These are phyloP conservation scores for Aschersonia sp. DNA, from an alignment of 2,329 filamentous ascomycete genomes.

Conservation along the genomic window DNA sequence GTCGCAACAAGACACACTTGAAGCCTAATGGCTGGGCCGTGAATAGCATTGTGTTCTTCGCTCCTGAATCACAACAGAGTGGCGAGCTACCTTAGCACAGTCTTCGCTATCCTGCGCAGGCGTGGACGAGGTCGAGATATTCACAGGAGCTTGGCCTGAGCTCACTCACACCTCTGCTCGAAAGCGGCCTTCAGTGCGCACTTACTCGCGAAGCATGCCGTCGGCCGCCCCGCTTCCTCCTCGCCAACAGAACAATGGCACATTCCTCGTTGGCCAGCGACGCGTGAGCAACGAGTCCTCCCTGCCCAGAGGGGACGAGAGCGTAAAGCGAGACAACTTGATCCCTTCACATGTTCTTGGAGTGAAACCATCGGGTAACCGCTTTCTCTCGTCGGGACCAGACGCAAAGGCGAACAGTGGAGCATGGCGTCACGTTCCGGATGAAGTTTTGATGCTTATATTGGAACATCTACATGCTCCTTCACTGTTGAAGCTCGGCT, in stretches of 20 bases:
- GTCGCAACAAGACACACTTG: too few species aligned
- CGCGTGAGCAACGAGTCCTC: neutral
- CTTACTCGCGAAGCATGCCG: neutral
- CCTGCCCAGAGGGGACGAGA: neutral
- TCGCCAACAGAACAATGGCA: neutral
- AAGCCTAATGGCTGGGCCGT: too few species aligned
- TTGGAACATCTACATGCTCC: constrained; percentile 58
- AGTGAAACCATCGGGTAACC: constrained; percentile 78
- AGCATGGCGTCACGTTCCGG: constrained; percentile 52
- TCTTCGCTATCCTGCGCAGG: too few species aligned
- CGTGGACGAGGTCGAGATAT: too few species aligned
- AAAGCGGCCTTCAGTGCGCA: neutral
- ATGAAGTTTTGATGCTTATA: constrained; percentile 64
- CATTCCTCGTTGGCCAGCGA: neutral
- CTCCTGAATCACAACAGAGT: too few species aligned
- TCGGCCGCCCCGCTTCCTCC: neutral
- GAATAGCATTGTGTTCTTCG: too few species aligned
- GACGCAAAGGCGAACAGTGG: constrained; percentile 57
- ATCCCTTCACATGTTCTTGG: constrained; percentile 70
- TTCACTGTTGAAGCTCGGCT: constrained; percentile 50
- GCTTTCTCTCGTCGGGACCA: constrained; percentile 46
- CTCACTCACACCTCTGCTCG: too few species aligned
- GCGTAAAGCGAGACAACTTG: constrained; percentile 14
- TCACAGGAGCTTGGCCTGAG: too few species aligned
- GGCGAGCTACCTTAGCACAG: too few species aligned